A percentile compares a stretch with the other conserved stretches of the same genome.
Conservation (phyloP, 305 asterid species). For the Solanum hybrid region DNA sequence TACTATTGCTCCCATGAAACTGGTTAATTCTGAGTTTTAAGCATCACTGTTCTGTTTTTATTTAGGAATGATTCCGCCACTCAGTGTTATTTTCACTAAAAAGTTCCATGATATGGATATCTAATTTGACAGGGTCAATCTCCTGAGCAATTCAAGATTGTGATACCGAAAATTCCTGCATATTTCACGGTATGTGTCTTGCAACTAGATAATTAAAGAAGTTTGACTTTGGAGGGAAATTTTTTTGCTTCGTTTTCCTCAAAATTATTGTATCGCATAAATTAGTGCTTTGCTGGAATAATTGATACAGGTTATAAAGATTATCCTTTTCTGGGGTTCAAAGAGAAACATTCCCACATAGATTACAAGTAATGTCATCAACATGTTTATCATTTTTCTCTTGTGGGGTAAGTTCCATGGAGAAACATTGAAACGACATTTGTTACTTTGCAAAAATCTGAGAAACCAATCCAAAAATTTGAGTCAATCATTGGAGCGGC, state of each 20-base stretch:
- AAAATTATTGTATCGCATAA: neutral
- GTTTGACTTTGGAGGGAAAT: neutral
- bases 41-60: neutral
- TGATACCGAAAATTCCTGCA: slow-evolving; percentile 82
- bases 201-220: neutral
- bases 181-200: slow-evolving; percentile 67
- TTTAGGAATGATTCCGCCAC: neutral
- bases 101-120: neutral
- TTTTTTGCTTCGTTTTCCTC: neutral
- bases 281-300: neutral
- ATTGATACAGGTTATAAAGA: neutral
- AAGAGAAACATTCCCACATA: neutral
- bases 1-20: neutral
- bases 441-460: neutral
- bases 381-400: neutral
- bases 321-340: neutral
- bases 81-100: neutral
- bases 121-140: slow-evolving; percentile 54
- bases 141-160: slow-evolving; percentile 73
- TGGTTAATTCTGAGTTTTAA: neutral
- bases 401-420: neutral
- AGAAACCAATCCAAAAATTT: neutral
- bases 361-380: neutral
- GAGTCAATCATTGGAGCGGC: neutral
- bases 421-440: neutral